Evolutionary conservation across 1,139 yeast species (phyloP).

Genomic region (Meyerozyma guilliermondii): DNA sequence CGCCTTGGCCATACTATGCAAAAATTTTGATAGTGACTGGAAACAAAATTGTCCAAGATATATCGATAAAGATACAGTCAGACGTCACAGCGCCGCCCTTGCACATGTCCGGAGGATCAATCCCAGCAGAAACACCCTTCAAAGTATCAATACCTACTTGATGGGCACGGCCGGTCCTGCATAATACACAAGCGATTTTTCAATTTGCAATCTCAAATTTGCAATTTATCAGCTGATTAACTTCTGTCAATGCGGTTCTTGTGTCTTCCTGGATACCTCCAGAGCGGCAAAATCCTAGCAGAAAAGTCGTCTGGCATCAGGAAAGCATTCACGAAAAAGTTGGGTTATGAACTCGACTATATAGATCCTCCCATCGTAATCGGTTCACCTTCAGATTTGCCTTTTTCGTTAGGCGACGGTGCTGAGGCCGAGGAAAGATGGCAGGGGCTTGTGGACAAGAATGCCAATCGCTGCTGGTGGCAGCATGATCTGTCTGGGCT

Average conservation of each 20-base stretch:
- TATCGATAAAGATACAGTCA: constrained; percentile 48
- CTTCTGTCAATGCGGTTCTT: constrained; percentile 18
- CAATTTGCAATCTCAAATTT: neutral
- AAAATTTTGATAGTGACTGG: constrained; percentile 42
- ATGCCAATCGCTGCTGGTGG: constrained; percentile 14
- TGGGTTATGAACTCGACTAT: constrained; percentile 40
- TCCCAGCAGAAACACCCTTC: constrained; percentile 75
- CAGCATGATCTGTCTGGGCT: neutral
- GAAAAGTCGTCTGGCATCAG: constrained; percentile 77
- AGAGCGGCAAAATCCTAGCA: constrained; percentile 70
- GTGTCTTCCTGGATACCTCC: constrained; percentile 45
- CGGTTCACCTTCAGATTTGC: constrained; percentile 21
- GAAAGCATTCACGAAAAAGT: constrained; percentile 57
- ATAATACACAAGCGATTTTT: neutral
- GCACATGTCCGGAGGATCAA: constrained; percentile 46
- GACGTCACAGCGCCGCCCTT: constrained; percentile 51
- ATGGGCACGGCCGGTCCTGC: constrained; percentile 10
- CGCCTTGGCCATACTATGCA: constrained; percentile 46
- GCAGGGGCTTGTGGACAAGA: constrained; percentile 8
- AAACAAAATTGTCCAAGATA: constrained; percentile 12
- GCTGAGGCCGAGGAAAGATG: constrained; percentile 16
- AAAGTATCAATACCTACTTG: constrained; percentile 50
- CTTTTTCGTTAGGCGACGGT: constrained; percentile 22
- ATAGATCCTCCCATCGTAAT: constrained; percentile 32
- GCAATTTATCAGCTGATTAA: neutral